Conservation (phyloP, 495 filamentous ascomycete genomes). For the Tuber brumale region DNA sequence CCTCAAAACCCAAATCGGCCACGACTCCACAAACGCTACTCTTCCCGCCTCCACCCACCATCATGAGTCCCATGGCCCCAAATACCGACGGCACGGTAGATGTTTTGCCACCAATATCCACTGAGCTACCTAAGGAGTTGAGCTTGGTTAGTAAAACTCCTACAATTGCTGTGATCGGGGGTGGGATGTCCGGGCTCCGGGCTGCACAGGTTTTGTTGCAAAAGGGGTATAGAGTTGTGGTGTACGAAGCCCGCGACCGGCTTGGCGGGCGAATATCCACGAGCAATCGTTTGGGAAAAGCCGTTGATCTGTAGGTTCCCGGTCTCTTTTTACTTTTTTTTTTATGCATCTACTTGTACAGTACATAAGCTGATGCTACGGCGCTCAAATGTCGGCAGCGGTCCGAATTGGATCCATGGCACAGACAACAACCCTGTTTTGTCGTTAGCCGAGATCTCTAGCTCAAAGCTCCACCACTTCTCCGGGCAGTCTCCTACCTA, state of each 20-base stretch:
- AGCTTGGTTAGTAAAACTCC: constrained; percentile 19
- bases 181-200: constrained; percentile 77
- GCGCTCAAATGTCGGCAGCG: constrained; percentile 47
- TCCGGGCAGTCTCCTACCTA: constrained; percentile 55
- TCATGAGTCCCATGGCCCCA: neutral
- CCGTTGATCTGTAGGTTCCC: constrained; percentile 50
- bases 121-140: constrained; percentile 8
- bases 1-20: neutral
- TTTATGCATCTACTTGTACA: neutral
- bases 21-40: constrained; percentile 2
- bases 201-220: constrained; percentile 76
- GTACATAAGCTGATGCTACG: neutral
- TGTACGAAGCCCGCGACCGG: constrained; percentile 77
- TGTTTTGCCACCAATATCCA: neutral
- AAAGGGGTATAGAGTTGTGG: constrained; percentile 71
- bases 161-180: constrained; percentile 69
- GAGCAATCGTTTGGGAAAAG: constrained; percentile 44
- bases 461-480: constrained; percentile 55
- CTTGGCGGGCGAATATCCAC: constrained; percentile 69
- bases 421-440: constrained; percentile 77
- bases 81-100: constrained; percentile 12
- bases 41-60: neutral
- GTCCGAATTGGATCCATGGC: constrained; percentile 95
- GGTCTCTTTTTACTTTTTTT: constrained; percentile 10
- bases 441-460: constrained; percentile 63